Conservation (phyloP, 179 eudicot genomes). For the Heliamphora pulchella region DNA sequence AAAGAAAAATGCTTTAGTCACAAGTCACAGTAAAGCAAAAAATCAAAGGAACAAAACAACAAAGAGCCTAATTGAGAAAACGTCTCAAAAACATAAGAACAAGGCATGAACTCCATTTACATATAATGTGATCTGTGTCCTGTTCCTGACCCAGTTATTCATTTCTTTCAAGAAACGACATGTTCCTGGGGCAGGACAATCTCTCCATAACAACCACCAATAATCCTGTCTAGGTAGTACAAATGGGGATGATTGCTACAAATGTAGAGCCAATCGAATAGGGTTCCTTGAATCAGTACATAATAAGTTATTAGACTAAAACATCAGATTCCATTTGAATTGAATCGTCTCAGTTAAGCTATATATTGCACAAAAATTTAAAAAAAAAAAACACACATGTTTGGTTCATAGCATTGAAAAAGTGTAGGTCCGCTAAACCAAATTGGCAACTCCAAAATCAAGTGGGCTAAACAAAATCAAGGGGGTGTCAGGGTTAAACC, state of each 20-base stretch:
- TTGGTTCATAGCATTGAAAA: no score
- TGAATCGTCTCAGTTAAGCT: neutral
- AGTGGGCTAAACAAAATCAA: neutral
- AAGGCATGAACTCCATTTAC: neutral
- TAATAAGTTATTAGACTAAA: neutral
- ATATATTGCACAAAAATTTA: neutral
- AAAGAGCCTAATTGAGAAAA: neutral
- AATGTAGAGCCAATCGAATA: neutral
- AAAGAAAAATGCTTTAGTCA: neutral
- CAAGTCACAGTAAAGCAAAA: neutral
- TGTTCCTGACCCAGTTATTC: no score
- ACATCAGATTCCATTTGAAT: neutral
- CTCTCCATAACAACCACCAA: no score
- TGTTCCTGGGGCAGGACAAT: no score
- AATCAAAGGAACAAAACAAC: no score
- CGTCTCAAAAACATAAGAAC: neutral
- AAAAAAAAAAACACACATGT: neutral
- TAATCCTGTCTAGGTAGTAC: no score
- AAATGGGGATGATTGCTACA: no score
- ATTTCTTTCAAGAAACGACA: no score
- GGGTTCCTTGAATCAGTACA: neutral
- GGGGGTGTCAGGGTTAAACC: neutral
- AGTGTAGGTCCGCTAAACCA: neutral
- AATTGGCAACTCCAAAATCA: neutral
- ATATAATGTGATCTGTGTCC: no score